Evolutionary conservation across 2,329 filamentous ascomycete genomes (phyloP).

Genomic region (Bipolaris zeicola): DNA sequence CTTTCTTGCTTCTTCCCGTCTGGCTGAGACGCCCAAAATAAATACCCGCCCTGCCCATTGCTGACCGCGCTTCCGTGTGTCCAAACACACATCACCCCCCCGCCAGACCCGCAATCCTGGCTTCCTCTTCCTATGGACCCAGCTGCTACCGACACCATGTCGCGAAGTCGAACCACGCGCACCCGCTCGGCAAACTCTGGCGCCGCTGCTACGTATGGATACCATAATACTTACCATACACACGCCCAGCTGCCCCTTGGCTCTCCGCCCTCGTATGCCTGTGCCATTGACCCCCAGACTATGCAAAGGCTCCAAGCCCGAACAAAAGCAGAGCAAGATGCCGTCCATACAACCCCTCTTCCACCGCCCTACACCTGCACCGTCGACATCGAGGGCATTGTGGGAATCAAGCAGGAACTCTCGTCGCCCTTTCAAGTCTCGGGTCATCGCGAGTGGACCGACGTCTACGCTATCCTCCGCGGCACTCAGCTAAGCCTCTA

Average conservation of each 20-base stretch:
- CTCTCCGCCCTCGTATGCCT: slow-evolving; percentile 42
- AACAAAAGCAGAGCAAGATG: slow-evolving; percentile 26
- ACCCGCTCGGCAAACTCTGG: slow-evolving; percentile 26
- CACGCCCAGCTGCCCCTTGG: slow-evolving; percentile 38
- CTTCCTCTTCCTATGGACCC: not conserved
- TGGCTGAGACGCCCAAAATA: slow-evolving; percentile 6
- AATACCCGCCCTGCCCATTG: slow-evolving; percentile 6
- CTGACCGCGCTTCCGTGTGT: too few species aligned
- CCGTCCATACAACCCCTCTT: slow-evolving; percentile 21
- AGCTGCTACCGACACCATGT: slow-evolving; percentile 6
- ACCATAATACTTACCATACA: slow-evolving; percentile 52
- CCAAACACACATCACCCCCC: too few species aligned
- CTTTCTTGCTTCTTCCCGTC: slow-evolving; percentile 3
- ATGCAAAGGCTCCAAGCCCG: slow-evolving; percentile 29
- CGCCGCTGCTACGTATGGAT: slow-evolving; percentile 41
- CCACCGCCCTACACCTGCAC: slow-evolving; percentile 47
- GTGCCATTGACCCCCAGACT: slow-evolving; percentile 30
- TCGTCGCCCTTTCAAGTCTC: slow-evolving; percentile 67
- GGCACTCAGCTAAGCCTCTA: slow-evolving; percentile 72
- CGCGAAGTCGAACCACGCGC: slow-evolving; percentile 17
- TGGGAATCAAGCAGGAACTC: slow-evolving; percentile 68
- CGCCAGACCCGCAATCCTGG: not conserved
- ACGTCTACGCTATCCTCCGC: slow-evolving; percentile 66
- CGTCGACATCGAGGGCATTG: slow-evolving; percentile 37
- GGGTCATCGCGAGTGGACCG: slow-evolving; percentile 67